Base-by-base conservation (phyloP, 805 yeast genomes). In the Yamadazyma paraphyllophila region DNA sequence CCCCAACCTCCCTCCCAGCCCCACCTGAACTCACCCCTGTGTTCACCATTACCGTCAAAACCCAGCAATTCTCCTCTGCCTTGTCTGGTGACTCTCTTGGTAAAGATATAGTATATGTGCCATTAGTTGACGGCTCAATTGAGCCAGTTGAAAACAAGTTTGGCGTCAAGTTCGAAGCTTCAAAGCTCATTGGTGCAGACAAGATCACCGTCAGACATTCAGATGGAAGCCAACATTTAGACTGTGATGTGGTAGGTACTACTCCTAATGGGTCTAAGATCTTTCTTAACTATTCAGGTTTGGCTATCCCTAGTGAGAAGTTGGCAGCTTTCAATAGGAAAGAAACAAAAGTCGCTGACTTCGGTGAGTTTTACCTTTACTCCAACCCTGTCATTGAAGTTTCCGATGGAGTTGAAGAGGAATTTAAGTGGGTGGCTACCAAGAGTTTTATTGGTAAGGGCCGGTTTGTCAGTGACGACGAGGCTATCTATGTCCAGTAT, bases 401-500 rank as follows among this genome's bases (percentile, higher is more conserved):
- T 14, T 78, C 71, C 48, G 71, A 65, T 11, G 62, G 58, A 16
- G 69, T 71, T 32, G 71, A 64, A 33, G 73, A 64, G 12, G 77
- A 75, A 53, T 65, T 61, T 56, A 59, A 67, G 51, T 82, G 88
- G 88, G 73, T 74, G 13, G 51, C 65, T 36, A 58, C 63, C 39
- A 73, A 75, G 58, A 76, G 71, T 52, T 66, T 80, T 46, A 40
- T 80, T 16, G 88, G 85, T 15, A 78, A 74, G 57, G 88, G 88
- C 29, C 71, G 83, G 47, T 81, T 81, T 55, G 56, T 76, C 39
- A 70, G 82, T 54, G 77, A 75, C 49, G 67, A 59, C 3, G 56
- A 65, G 6, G 81, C 77, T 15, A 59, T 79, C 47, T 71, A 63
- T 49, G 85, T 82, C 34, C 85, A 82, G 62, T 82, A 81, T 66